A percentile compares a stretch with the other conserved stretches of the same genome.
These are phyloP conservation scores for Alternaria conjuncta DNA, from an alignment of 2,329 filamentous ascomycete species.

Conservation along the genomic window DNA sequence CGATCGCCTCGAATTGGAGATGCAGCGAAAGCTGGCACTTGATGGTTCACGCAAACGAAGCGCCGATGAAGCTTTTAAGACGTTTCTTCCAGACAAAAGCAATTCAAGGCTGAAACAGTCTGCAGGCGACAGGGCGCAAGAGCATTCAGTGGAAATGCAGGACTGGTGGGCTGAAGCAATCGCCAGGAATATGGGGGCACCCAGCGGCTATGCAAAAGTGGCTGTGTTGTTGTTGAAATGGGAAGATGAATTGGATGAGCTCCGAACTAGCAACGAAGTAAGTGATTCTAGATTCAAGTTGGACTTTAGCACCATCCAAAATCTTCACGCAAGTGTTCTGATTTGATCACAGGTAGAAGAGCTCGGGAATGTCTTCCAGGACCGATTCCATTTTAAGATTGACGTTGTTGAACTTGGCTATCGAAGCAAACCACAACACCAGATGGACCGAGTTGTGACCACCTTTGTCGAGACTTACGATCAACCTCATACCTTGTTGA, in stretches of 20 bases:
- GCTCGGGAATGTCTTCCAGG: not conserved
- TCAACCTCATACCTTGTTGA: not conserved
- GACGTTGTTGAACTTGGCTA: not conserved
- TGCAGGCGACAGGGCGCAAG: not conserved
- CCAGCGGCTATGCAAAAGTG: not conserved
- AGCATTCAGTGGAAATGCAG: not conserved
- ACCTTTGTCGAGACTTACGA: not conserved
- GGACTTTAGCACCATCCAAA: rapidly evolving
- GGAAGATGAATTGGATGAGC: not conserved
- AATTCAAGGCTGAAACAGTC: not conserved
- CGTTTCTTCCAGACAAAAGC: not conserved
- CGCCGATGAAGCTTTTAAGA: not conserved
- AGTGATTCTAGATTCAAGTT: rapidly evolving
- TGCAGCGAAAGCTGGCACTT: not conserved
- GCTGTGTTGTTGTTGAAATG: not conserved
- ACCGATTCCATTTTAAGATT: rapidly evolving
- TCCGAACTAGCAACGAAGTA: not conserved
- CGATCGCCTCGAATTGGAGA: not conserved
- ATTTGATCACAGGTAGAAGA: not conserved
- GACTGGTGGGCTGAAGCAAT: not conserved
- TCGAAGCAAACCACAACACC: not conserved
- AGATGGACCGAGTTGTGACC: not conserved
- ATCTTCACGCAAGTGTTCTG: not conserved
- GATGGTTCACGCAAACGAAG: not conserved
- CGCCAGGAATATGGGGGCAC: not conserved